Conservation (phyloP, 2,329 filamentous ascomycete genomes). For the Aspergillus japonicus region DNA sequence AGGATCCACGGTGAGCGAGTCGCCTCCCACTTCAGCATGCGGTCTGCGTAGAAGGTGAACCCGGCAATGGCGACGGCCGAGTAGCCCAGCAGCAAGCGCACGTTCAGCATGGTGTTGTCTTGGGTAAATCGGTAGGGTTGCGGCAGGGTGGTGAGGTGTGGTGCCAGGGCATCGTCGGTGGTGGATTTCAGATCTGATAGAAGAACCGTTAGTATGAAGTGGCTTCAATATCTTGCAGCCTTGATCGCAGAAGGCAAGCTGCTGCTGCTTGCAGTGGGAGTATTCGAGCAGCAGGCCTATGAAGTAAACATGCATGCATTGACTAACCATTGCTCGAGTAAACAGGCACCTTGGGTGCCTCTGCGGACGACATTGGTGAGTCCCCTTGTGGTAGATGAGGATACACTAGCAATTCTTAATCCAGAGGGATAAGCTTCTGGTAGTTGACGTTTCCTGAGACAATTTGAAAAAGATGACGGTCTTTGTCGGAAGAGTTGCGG, state of each 20-base stretch:
- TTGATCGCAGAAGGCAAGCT: too few relatives aligned
- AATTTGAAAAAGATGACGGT: not conserved
- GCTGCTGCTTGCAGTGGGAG: not conserved
- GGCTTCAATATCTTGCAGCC: too few relatives aligned
- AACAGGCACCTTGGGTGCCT: conserved; percentile 42
- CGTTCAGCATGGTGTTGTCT: conserved; percentile 75
- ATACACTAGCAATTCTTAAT: not conserved
- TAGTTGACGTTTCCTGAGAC: too few relatives aligned
- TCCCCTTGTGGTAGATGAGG: not conserved
- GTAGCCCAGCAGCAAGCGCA: conserved; percentile 82
- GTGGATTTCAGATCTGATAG: conserved; percentile 87
- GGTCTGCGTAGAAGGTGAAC: conserved; percentile 87
- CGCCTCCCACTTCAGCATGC: conserved; percentile 81
- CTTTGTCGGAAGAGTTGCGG: conserved; percentile 28
- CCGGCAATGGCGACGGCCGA: conserved; percentile 74
- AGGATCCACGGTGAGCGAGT: conserved; percentile 77
- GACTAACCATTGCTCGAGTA: conserved; percentile 46
- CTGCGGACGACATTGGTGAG: conserved; percentile 29
- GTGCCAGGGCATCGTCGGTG: conserved; percentile 88
- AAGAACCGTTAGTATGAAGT: conserved; percentile 3
- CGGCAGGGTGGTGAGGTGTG: conserved; percentile 87
- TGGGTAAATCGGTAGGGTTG: conserved; percentile 65
- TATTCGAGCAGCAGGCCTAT: too few relatives aligned
- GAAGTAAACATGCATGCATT: not conserved
- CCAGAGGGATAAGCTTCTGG: not conserved